Evolutionary conservation across 805 yeast species (phyloP).

Genomic region (Saccharomycopsis fibuligera): DNA sequence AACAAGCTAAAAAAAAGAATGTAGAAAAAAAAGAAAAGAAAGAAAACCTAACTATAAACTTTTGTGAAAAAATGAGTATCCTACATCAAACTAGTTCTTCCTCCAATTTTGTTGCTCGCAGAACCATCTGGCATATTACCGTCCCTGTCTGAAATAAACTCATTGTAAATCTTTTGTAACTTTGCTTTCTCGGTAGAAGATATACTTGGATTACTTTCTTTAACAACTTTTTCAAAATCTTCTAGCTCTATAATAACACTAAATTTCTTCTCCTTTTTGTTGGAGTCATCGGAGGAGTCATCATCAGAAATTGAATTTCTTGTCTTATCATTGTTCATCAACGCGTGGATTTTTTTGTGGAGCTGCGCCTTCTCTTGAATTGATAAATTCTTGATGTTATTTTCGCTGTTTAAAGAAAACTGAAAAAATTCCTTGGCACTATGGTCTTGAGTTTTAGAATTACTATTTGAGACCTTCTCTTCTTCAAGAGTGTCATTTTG

Average conservation of each 20-base stretch:
- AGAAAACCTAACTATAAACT: too few species aligned
- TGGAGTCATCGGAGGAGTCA: constrained; percentile 1
- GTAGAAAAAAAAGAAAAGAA: too few species aligned
- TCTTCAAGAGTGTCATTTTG: constrained; percentile 35
- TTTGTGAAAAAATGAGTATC: too few species aligned
- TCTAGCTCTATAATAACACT: constrained; percentile 37
- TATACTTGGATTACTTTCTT: constrained; percentile 85
- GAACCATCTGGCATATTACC: constrained; percentile 87
- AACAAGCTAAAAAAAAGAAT: not conserved
- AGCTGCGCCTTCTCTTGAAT: constrained; percentile 37
- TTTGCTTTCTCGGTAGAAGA: constrained; percentile 65
- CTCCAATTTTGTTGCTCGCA: constrained; percentile 76
- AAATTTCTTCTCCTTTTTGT: not conserved
- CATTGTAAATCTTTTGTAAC: constrained; percentile 55
- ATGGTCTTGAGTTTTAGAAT: constrained; percentile 19
- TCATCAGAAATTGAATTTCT: constrained; percentile 33
- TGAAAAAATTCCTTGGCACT: constrained; percentile 31
- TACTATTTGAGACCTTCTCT: constrained; percentile 23
- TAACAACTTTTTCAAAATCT: constrained; percentile 57
- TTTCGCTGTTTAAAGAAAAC: constrained; percentile 29
- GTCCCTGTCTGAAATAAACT: constrained; percentile 70
- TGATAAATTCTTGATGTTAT: constrained; percentile 25
- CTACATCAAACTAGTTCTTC: constrained; percentile 75
- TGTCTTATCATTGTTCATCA: too few species aligned
- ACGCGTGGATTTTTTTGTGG: constrained; percentile 37